A percentile compares a stretch with the other conserved stretches of the same genome.
Evolutionary conservation across 768 basidiomycete species (phyloP).

Genomic region (Wakefieldia striispora): DNA sequence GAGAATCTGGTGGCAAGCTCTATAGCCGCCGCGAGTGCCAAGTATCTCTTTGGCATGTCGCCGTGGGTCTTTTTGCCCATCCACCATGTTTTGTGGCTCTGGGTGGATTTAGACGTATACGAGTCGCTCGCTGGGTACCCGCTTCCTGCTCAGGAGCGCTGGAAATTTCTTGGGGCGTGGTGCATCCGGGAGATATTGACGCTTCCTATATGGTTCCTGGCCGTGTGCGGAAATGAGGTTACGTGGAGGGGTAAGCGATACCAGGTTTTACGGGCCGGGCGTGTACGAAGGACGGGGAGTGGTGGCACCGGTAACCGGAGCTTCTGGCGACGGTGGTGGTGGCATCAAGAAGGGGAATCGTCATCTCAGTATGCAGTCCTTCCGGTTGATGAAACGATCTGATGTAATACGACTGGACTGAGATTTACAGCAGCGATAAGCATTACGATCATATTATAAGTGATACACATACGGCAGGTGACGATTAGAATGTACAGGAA

Average conservation of each 20-base stretch:
- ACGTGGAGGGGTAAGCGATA: conserved; percentile 86
- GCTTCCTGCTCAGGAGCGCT: conserved; percentile 45
- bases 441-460: conserved; percentile 32
- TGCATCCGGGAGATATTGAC: conserved; percentile 74
- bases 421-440: conserved; percentile 29
- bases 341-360: conserved; percentile 13
- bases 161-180: conserved; percentile 78
- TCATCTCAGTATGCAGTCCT: conserved; percentile 18
- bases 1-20: conserved; percentile 75
- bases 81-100: conserved; percentile 70
- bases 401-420: conserved; percentile 20
- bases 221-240: conserved; percentile 78
- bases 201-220: conserved; percentile 84
- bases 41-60: conserved; percentile 49
- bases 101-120: conserved; percentile 81
- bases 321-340: conserved; percentile 26
- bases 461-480: conserved; percentile 31
- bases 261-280: conserved; percentile 70
- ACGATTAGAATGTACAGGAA: conserved; percentile 37
- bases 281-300: conserved; percentile 42
- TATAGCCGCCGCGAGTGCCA: conserved; percentile 57
- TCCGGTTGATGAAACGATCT: conserved; percentile 13
- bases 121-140: conserved; percentile 69
- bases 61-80: conserved; percentile 51
- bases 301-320: conserved; percentile 15